Percentiles rank a stretch among this genome's conserved stretches.
phyloP scores from a whole-genome alignment of 768 basidiomycete genomes.

The Vararia minispora region DNA sequence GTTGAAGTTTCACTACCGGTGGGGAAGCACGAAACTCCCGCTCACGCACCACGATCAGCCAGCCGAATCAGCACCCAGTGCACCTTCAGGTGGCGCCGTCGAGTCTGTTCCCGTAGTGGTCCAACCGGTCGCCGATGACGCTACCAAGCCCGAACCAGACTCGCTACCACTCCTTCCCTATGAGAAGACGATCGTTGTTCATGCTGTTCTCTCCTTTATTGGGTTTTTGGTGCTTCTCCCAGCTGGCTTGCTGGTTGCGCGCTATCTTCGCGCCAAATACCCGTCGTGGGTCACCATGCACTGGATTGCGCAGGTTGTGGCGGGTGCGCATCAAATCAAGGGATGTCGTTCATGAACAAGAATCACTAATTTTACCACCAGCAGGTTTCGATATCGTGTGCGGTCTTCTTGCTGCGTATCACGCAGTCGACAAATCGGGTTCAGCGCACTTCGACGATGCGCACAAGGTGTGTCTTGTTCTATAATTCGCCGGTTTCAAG shows the following conservation, averaged over 20 bases:
- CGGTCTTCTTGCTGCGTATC: conserved; percentile 2
- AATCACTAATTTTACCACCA: background rate
- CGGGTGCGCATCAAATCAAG: conserved; percentile 5
- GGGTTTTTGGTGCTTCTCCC: conserved; percentile 52
- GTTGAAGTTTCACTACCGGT: conserved; percentile 36
- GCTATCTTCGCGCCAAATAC: conserved; percentile 42
- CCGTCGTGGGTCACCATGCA: conserved; percentile 32
- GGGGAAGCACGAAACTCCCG: conserved; percentile 32
- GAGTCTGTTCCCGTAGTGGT: no score
- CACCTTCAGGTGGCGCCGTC: no score
- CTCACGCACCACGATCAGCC: no score
- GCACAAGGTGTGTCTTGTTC: conserved; percentile 32
- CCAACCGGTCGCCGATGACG: conserved; percentile 10
- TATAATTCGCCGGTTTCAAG: background rate
- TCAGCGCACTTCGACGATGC: conserved; percentile 28
- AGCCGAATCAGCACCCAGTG: no score
- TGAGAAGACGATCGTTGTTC: conserved; percentile 38
- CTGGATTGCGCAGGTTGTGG: conserved; percentile 34
- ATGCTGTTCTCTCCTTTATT: conserved; percentile 39
- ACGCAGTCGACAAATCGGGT: conserved; percentile 24
- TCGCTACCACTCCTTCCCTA: conserved; percentile 28
- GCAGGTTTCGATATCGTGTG: conserved; percentile 1
- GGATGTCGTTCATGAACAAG: background rate
- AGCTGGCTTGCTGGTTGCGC: conserved; percentile 41
- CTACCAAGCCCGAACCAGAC: conserved; percentile 5